Percentiles rank a stretch among this genome's conserved stretches.
These are phyloP conservation scores for Chaetomidium leptoderma DNA, from an alignment of 495 filamentous ascomycete species.

Conservation along the genomic window DNA sequence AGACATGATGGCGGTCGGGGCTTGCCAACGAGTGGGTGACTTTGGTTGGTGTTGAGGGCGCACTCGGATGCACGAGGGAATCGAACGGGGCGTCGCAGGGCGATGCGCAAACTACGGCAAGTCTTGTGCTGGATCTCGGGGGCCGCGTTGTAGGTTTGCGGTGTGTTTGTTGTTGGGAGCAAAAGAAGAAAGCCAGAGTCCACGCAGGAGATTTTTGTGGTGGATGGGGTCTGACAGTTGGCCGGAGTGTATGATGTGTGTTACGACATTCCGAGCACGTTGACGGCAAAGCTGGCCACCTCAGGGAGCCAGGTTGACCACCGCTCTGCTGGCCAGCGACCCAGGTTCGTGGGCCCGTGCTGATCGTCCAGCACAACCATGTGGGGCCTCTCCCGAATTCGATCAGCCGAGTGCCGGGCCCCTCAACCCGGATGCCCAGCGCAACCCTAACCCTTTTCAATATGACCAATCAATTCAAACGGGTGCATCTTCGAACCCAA, in stretches of 20 bases:
- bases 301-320: slow-evolving; percentile 16
- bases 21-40: background rate
- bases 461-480: background rate
- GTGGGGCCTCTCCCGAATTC: background rate
- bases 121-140: background rate
- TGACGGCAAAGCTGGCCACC: slow-evolving; percentile 28
- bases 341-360: slow-evolving; percentile 27
- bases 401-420: background rate
- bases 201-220: background rate
- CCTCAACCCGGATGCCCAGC: background rate
- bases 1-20: slow-evolving; percentile 62
- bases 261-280: slow-evolving; percentile 29
- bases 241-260: slow-evolving; percentile 12
- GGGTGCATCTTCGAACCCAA: background rate
- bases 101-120: background rate
- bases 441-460: background rate
- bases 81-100: background rate
- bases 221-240: slow-evolving; percentile 11
- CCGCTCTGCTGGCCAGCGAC: slow-evolving; percentile 4
- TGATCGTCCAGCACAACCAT: slow-evolving; percentile 3
- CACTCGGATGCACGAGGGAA: background rate
- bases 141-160: background rate
- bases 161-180: background rate
- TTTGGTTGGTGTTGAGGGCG: background rate
- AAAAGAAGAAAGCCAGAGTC: background rate